Evolutionary conservation across 1,139 yeast species (phyloP).

Genomic region (Magnusiomyces tetraspermus): DNA sequence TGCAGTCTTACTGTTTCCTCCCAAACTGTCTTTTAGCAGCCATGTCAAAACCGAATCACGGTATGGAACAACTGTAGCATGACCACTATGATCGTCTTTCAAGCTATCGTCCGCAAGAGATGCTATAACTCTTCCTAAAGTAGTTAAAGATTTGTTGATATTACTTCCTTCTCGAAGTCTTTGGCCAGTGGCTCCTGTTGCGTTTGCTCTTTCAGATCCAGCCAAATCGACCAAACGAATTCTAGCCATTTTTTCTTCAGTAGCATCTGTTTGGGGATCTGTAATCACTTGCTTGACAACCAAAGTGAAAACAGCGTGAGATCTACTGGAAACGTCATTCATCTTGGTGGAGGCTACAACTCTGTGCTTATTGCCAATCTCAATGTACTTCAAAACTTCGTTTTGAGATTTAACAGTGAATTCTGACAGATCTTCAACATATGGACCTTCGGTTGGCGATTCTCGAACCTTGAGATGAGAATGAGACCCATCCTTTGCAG

Average conservation of each 20-base stretch:
- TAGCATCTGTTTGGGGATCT: conserved; percentile 37
- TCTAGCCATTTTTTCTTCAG: conserved; percentile 52
- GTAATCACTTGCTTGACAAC: conserved; percentile 48
- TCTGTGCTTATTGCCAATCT: conserved; percentile 43
- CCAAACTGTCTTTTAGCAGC: conserved; percentile 59
- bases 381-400: conserved; percentile 40
- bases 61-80: conserved; percentile 47
- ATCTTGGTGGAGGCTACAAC: conserved; percentile 61
- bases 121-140: conserved; percentile 66
- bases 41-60: conserved; percentile 68
- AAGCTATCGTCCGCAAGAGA: conserved; percentile 39
- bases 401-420: conserved; percentile 36
- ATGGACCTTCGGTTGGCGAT: conserved; percentile 54
- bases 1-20: conserved; percentile 66
- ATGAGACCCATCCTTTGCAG: conserved; percentile 10
- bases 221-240: conserved; percentile 71
- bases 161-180: conserved; percentile 65
- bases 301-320: conserved; percentile 69
- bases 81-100: conserved; percentile 12
- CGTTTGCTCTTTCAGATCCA: conserved; percentile 62
- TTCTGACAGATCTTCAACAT: conserved; percentile 55
- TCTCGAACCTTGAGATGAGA: conserved; percentile 46
- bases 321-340: conserved; percentile 62
- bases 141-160: conserved; percentile 66
- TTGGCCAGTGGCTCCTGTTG: conserved; percentile 56